These are phyloP conservation scores for Didymellaceae sp. DNA, from an alignment of 2,329 filamentous ascomycete genomes.

Conservation along the genomic window DNA sequence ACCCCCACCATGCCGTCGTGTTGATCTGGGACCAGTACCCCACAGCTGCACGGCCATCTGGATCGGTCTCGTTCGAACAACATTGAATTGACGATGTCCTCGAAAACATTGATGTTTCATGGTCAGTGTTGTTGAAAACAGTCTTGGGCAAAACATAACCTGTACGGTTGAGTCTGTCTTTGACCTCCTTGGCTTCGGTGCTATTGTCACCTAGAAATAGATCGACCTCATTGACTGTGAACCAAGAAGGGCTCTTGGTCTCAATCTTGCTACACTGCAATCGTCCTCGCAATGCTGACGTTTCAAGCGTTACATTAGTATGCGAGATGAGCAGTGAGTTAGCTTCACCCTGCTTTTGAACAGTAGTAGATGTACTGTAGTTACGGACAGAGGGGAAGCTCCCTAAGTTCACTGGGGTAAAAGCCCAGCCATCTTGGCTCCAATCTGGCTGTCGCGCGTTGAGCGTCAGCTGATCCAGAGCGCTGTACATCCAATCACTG, in stretches of 20 bases:
- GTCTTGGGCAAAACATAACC: not conserved
- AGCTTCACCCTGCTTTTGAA: not conserved
- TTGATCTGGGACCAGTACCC: slow-evolving; percentile 12
- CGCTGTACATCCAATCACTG: slow-evolving; percentile 14
- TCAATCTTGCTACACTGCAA: not conserved
- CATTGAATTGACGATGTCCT: slow-evolving; percentile 1
- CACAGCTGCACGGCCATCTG: not conserved
- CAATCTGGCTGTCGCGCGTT: slow-evolving; percentile 1
- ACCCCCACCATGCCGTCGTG: not conserved
- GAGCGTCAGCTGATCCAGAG: slow-evolving; percentile 9
- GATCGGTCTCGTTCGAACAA: slow-evolving; percentile 5
- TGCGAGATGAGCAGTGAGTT: not conserved
- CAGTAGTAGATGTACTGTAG: not conserved
- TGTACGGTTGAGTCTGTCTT: not conserved
- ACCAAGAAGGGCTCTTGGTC: not conserved
- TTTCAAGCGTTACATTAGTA: not conserved
- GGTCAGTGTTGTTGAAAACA: not conserved
- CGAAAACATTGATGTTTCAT: not conserved
- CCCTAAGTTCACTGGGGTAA: slow-evolving; percentile 6
- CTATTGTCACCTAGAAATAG: not conserved
- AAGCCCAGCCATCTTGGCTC: slow-evolving; percentile 14
- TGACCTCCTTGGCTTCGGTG: not conserved
- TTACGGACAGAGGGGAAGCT: not conserved
- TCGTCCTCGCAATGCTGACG: not conserved
- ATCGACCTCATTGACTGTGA: not conserved